Conservation (phyloP, 2,329 filamentous ascomycete species). For the Hymenoscyphus albidus region DNA sequence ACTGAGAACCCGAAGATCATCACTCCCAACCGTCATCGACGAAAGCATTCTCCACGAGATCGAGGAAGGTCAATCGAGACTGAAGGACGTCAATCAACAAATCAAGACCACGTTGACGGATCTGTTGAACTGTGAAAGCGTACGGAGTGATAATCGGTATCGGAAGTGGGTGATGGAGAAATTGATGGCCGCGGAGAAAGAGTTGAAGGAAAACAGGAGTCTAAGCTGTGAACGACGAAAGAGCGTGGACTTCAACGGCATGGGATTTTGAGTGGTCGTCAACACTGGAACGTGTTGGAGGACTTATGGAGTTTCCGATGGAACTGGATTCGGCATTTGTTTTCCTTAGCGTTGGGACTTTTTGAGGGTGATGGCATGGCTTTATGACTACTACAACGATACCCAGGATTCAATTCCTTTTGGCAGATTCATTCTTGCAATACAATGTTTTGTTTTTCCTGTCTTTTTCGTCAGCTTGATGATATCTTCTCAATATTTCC, state of each 20-base stretch:
- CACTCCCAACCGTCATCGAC: conserved; percentile 28
- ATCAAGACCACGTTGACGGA: conserved; percentile 52
- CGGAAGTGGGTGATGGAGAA: conserved; percentile 48
- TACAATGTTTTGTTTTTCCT: not conserved
- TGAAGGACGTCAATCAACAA: conserved; percentile 48
- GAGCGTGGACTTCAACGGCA: not conserved
- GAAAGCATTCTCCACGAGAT: conserved; percentile 25
- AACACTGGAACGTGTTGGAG: not conserved
- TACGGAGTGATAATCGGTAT: conserved; percentile 43
- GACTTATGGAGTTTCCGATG: not conserved
- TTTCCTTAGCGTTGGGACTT: not conserved
- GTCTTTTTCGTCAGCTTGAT: not conserved
- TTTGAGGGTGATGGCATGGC: not conserved
- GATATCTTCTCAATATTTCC: not conserved
- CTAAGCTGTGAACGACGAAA: not conserved
- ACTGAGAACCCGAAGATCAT: conserved; percentile 18
- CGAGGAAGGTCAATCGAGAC: conserved; percentile 33
- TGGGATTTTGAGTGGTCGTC: not conserved
- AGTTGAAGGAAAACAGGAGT: conserved; percentile 32
- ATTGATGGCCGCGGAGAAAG: conserved; percentile 50
- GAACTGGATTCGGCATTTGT: not conserved
- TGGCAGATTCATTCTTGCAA: not conserved
- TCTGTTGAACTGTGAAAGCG: conserved; percentile 49
- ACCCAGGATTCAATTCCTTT: conserved; percentile 1
- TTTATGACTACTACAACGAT: not conserved